Conservation (phyloP, 768 basidiomycete genomes). For the Trametes meyenii region DNA sequence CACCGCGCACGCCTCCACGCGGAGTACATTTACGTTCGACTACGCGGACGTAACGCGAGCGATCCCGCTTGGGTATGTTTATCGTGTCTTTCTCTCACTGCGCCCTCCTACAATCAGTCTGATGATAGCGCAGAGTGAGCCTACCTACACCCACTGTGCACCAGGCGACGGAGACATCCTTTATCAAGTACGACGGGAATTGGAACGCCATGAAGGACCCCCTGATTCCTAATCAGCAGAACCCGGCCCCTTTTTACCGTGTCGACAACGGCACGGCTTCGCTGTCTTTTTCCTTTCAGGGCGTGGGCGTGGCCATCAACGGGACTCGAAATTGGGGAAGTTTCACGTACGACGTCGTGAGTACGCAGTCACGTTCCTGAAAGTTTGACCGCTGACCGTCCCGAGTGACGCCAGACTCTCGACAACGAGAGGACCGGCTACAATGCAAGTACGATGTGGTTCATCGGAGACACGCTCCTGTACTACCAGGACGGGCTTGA, state of each 20-base stretch:
- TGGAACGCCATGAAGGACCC: conserved; percentile 44
- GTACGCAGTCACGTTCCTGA: conserved; percentile 28
- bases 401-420: conserved; percentile 40
- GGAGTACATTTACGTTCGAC: conserved; percentile 45
- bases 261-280: conserved; percentile 45
- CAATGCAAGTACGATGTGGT: conserved; percentile 49
- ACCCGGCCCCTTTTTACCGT: conserved; percentile 28
- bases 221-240: conserved; percentile 24
- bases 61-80: conserved; percentile 13
- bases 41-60: conserved; percentile 50
- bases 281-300: conserved; percentile 45
- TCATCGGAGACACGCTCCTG: conserved; percentile 49
- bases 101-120: not conserved
- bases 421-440: conserved; percentile 41
- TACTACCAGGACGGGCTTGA: conserved; percentile 69
- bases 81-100: not conserved
- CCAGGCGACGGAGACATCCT: conserved; percentile 46
- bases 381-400: conserved; percentile 54
- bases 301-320: conserved; percentile 30
- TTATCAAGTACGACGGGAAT: conserved; percentile 48
- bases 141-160: conserved; percentile 30
- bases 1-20: conserved; percentile 39
- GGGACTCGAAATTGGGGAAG: conserved; percentile 29
- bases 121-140: not conserved
- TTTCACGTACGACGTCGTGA: conserved; percentile 33